Percentiles rank a stretch among this genome's conserved stretches.
Evolutionary conservation across 352 stramenopile genomes (phyloP).

Genomic region (Globisporangium sylvaticum): DNA sequence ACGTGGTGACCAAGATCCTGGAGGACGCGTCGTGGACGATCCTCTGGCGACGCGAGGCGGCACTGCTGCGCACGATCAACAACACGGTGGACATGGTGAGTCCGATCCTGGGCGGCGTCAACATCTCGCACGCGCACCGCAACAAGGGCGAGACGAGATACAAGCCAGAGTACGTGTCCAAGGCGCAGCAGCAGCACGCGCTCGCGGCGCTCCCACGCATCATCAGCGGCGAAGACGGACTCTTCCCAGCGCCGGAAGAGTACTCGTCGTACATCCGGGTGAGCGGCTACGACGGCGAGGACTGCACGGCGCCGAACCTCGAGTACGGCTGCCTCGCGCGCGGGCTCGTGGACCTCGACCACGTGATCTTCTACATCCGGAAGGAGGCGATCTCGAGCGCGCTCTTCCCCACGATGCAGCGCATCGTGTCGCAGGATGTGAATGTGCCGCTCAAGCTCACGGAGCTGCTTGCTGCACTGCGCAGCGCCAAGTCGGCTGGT

Average conservation of each 20-base stretch:
- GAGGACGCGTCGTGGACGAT: slow-evolving; percentile 51
- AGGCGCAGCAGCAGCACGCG: slow-evolving; percentile 31
- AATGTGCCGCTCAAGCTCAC: slow-evolving; percentile 37
- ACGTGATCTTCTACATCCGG: slow-evolving; percentile 30
- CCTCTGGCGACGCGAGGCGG: slow-evolving; percentile 47
- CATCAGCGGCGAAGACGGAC: slow-evolving; percentile 34
- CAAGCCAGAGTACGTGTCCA: slow-evolving; percentile 27
- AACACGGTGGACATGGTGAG: slow-evolving; percentile 27
- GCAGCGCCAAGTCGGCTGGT: slow-evolving; percentile 18
- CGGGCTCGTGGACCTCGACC: slow-evolving; percentile 47
- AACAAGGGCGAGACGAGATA: slow-evolving; percentile 29
- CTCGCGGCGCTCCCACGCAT: slow-evolving; percentile 39
- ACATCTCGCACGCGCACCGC: slow-evolving; percentile 56
- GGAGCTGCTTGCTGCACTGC: slow-evolving; percentile 34
- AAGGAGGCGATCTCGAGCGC: slow-evolving; percentile 30
- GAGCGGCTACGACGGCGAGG: slow-evolving; percentile 30
- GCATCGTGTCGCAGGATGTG: slow-evolving; percentile 51
- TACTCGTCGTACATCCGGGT: slow-evolving; percentile 52
- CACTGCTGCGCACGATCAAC: slow-evolving; percentile 41
- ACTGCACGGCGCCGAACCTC: slow-evolving; percentile 42
- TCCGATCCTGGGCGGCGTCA: slow-evolving; percentile 53
- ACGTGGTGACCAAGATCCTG: slow-evolving; percentile 31
- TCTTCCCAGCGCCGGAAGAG: slow-evolving; percentile 48
- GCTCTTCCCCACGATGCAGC: slow-evolving; percentile 43
- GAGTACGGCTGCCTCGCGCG: slow-evolving; percentile 58